Evolutionary conservation across 1,284 basidiomycete species (phyloP).

Genomic region (Lignosus rhinocerotis): DNA sequence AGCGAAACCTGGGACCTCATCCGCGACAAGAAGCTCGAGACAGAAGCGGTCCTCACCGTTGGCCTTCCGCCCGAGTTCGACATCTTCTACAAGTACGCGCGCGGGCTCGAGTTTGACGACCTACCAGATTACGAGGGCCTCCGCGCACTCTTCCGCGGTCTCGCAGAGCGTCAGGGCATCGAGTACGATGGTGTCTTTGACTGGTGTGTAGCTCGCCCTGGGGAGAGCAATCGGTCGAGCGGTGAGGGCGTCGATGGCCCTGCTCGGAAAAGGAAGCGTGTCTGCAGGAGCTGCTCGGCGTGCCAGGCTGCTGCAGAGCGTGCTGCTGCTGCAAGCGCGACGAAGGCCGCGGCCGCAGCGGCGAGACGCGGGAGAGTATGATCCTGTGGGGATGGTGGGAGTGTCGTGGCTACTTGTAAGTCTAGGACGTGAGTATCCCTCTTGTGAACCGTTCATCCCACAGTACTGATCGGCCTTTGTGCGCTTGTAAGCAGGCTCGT

Average conservation of each 20-base stretch:
- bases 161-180: constrained; percentile 33
- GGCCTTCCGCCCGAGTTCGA: constrained; percentile 89
- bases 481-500: constrained; percentile 7
- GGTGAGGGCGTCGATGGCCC: constrained; percentile 3
- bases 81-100: constrained; percentile 83
- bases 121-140: constrained; percentile 89
- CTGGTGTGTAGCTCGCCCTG: constrained; percentile 30
- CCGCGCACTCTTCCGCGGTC: constrained; percentile 75
- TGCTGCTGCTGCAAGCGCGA: constrained; percentile 16
- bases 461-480: neutral
- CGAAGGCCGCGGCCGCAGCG: constrained; percentile 13
- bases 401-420: constrained; percentile 12
- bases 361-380: constrained; percentile 6
- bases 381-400: constrained; percentile 1
- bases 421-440: constrained; percentile 12
- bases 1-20: constrained; percentile 81
- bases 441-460: neutral
- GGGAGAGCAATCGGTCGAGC: constrained; percentile 8
- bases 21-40: constrained; percentile 64
- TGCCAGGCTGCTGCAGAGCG: constrained; percentile 25
- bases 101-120: constrained; percentile 88
- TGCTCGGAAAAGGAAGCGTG: constrained; percentile 22
- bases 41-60: constrained; percentile 69
- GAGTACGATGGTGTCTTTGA: constrained; percentile 35
- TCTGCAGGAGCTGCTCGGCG: constrained; percentile 26